These are phyloP conservation scores for Chrysoporthe deuterocubensis DNA, from an alignment of 2,329 filamentous ascomycete genomes.

Conservation along the genomic window DNA sequence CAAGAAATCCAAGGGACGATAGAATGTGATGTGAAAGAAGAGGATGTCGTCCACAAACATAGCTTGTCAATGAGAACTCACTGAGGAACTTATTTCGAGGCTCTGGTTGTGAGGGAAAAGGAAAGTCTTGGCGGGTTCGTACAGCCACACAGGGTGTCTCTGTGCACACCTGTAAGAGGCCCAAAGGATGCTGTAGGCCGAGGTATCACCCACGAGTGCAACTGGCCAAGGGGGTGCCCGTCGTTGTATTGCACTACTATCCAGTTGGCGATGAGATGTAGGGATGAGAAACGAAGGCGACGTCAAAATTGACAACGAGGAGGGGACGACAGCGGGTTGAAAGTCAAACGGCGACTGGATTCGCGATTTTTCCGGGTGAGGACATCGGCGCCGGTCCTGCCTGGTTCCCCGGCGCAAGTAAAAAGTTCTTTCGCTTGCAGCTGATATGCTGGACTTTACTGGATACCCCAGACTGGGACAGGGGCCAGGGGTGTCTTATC, in stretches of 20 bases:
- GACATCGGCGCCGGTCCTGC: neutral
- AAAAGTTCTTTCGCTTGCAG: constrained; percentile 6
- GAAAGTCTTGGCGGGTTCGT: neutral
- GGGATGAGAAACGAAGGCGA: neutral
- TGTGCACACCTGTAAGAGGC: neutral
- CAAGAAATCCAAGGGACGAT: neutral
- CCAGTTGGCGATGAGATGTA: neutral
- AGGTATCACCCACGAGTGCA: neutral
- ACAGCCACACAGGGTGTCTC: neutral
- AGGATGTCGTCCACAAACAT: neutral
- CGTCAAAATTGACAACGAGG: neutral
- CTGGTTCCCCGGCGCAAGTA: neutral
- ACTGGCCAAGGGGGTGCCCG: neutral
- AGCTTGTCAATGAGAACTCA: neutral
- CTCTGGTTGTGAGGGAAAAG: neutral
- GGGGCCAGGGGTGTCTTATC: constrained; percentile 2
- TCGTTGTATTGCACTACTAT: neutral
- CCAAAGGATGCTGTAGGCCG: neutral
- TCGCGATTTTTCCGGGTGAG: constrained; percentile 7
- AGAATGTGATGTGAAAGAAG: neutral
- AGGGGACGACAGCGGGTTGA: neutral
- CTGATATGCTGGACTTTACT: neutral
- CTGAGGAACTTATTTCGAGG: neutral
- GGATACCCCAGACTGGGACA: neutral
- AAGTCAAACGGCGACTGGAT: constrained; percentile 1